Evolutionary conservation across 2,329 filamentous ascomycete genomes (phyloP), one percentile per base, ranked within the genome.

Genomic region (Sphaceloma murrayae): DNA sequence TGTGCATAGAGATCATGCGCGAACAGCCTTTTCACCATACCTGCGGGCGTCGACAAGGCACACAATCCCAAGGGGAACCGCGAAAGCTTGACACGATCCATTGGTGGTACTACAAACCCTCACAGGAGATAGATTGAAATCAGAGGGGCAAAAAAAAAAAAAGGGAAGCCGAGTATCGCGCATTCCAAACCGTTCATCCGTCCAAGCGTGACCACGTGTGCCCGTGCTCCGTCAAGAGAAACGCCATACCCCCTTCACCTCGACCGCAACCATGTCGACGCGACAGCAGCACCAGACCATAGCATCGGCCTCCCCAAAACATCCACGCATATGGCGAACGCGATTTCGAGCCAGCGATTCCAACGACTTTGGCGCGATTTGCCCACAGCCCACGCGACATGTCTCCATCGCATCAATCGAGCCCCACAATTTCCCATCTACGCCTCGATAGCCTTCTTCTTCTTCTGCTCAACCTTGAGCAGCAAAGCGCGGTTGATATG

Each of bases 401-500:
- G 26, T 34, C 34, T 22, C 33, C 44, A 10, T 44, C 43, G 16
- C 39, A 30, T 42, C 46, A 40, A 46, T 27, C 43, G 24, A 21
- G 10, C 17, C 19, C 13, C 21, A 1, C 40, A 9, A 36, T 43
- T 16, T 14, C 11, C n/a, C 34, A 5, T 16, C 43, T 61, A 65
- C 48, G 51, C 62, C 48, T 65, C 63, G 36, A 59, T 50, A 21
- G 60, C 61, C 69, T 78, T 80, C 72, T 86, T 86, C 83, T 94
- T 94, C 83, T 94, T 94, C 70, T 94, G 85, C 69, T 94, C 87
- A 46, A 94, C 87, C 78, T 94, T 94, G 64, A 94, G 77, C 56
- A 98, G 74, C 55, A 98, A 73, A 10, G 91, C 91, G 58, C 91
- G 85, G 75, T 98, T 96, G 79, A 98, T 98, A 69, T 95, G 89